Evolutionary conservation across 208 protist species (phyloP).

Genomic region (Trypanosoma avium): DNA sequence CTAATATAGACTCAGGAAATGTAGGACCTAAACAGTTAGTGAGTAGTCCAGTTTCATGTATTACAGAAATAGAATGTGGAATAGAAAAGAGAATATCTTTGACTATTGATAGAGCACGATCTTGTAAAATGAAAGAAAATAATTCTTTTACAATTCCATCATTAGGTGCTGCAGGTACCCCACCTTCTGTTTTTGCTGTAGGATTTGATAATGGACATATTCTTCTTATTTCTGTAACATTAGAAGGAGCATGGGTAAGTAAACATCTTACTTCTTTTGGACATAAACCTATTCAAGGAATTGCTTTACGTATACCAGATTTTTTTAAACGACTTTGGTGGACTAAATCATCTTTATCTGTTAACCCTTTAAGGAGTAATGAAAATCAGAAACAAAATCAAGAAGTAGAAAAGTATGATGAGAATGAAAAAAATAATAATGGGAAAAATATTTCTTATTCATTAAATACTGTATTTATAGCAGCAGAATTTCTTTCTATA

Average conservation of each 20-base stretch:
- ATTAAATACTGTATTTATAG: slow-evolving; percentile 30
- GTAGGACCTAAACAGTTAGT: slow-evolving; percentile 38
- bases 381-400: not conserved
- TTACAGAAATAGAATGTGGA: slow-evolving; percentile 73
- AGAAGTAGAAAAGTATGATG: not conserved
- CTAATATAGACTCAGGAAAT: slow-evolving; percentile 16
- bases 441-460: not conserved
- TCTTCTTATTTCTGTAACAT: slow-evolving; percentile 61
- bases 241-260: slow-evolving; percentile 60
- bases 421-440: not conserved
- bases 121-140: slow-evolving; percentile 42
- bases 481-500: slow-evolving; percentile 37
- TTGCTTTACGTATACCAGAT: slow-evolving; percentile 51
- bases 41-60: slow-evolving; percentile 61
- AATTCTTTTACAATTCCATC: slow-evolving; percentile 26
- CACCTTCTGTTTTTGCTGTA: slow-evolving; percentile 70
- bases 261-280: slow-evolving; percentile 57
- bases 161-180: not conserved
- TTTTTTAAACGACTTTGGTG: slow-evolving; percentile 76
- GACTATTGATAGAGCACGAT: slow-evolving; percentile 43
- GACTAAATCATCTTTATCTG: no score
- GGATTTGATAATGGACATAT: slow-evolving; percentile 81
- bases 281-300: slow-evolving; percentile 43
- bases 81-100: slow-evolving; percentile 53
- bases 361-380: no score